A percentile compares a stretch with the other conserved stretches of the same genome.
phyloP scores from a whole-genome alignment of 2,329 filamentous ascomycete species.

The Verticillium nubilum region DNA sequence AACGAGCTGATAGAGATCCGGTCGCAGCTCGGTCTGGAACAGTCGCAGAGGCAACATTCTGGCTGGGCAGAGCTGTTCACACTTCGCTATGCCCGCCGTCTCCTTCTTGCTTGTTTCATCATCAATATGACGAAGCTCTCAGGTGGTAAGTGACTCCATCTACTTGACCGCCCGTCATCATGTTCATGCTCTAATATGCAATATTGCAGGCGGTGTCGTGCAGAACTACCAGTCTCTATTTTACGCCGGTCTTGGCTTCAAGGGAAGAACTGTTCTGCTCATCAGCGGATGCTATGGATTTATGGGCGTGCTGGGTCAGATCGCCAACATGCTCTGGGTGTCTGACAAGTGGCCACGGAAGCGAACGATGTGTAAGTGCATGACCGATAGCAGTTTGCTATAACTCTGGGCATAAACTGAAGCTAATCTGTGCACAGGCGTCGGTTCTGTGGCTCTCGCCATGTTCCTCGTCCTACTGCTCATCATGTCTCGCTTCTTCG shows the following conservation, averaged over 20 bases:
- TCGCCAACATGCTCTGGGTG: slow-evolving; percentile 23
- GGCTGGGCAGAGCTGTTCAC: slow-evolving; percentile 18
- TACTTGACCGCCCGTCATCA: too few relatives aligned
- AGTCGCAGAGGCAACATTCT: slow-evolving; percentile 11
- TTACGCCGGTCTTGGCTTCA: slow-evolving; percentile 26
- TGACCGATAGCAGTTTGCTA: too few relatives aligned
- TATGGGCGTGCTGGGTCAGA: slow-evolving; percentile 28
- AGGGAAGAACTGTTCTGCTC: slow-evolving; percentile 21
- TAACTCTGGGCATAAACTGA: too few relatives aligned
- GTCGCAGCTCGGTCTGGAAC: slow-evolving; percentile 22
- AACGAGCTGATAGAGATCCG: slow-evolving; percentile 21
- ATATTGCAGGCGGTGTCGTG: too few relatives aligned
- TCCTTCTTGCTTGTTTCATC: slow-evolving; percentile 24
- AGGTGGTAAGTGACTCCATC: too few relatives aligned
- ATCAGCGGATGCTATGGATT: slow-evolving; percentile 29
- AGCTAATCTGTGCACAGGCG: too few relatives aligned
- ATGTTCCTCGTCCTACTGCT: too few relatives aligned
- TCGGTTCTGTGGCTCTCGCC: too few relatives aligned
- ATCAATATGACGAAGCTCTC: slow-evolving; percentile 26
- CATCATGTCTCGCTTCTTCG: too few relatives aligned
- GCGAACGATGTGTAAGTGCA: slow-evolving; percentile 7
- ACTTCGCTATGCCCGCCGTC: slow-evolving; percentile 21
- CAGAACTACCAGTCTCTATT: slow-evolving; percentile 31
- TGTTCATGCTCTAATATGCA: too few relatives aligned
- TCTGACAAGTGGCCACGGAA: slow-evolving; percentile 25